Percentiles rank a stretch among this genome's conserved stretches.
phyloP scores from a whole-genome alignment of 352 stramenopile species.

The Phytophthora ohioensis region DNA sequence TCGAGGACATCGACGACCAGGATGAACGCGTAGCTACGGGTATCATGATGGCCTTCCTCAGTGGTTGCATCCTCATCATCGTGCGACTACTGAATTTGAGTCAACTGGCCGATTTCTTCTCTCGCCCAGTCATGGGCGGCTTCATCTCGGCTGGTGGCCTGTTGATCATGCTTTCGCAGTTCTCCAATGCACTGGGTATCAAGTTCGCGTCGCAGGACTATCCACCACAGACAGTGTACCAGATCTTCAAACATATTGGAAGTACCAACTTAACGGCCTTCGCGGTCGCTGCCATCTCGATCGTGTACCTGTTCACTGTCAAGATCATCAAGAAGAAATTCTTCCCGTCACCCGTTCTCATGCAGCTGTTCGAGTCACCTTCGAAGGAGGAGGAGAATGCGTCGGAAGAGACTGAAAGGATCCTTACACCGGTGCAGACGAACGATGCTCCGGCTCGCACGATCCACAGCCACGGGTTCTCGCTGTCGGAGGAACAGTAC shows the following conservation, averaged over 20 bases:
- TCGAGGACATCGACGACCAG: conserved; percentile 49
- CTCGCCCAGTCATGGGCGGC: not conserved
- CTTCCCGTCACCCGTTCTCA: conserved; percentile 33
- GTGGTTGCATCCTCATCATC: conserved; percentile 74
- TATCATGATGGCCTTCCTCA: conserved; percentile 70
- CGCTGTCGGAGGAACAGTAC: not conserved
- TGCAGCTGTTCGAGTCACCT: conserved; percentile 32
- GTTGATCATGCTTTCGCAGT: not conserved
- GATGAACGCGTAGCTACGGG: conserved; percentile 50
- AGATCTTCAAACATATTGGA: conserved; percentile 60
- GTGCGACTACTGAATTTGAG: conserved; percentile 79
- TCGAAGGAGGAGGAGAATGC: not conserved
- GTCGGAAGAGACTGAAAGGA: not conserved
- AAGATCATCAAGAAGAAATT: conserved; percentile 42
- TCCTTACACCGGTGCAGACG: not conserved
- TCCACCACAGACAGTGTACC: conserved; percentile 61
- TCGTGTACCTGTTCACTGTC: conserved; percentile 54
- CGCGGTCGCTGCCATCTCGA: conserved; percentile 44
- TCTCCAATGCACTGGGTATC: conserved; percentile 83
- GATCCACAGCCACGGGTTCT: not conserved
- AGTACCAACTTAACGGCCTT: conserved; percentile 61
- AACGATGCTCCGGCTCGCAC: conserved; percentile 2
- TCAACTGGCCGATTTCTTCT: conserved; percentile 80
- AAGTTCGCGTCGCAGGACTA: conserved; percentile 51
- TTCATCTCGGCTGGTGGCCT: not conserved